phyloP scores from a whole-genome alignment of 1,139 yeast species.

The Meyerozyma carpophila region DNA sequence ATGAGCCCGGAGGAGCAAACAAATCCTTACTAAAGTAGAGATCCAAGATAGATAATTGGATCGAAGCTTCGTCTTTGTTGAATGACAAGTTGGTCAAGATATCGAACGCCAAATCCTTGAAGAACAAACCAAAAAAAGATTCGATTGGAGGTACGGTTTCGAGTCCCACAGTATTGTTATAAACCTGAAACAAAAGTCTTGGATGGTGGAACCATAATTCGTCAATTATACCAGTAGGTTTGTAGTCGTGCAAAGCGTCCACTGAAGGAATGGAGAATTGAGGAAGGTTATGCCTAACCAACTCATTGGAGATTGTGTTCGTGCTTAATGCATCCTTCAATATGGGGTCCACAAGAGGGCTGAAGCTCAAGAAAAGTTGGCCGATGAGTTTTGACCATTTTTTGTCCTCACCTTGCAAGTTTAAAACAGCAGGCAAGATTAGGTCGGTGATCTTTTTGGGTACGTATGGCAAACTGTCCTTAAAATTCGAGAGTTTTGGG shows the following conservation, averaged over 20 bases:
- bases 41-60: slow-evolving; percentile 74
- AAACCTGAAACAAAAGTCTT: slow-evolving; percentile 61
- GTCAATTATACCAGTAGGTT: slow-evolving; percentile 32
- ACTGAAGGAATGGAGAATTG: slow-evolving; percentile 42
- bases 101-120: slow-evolving; percentile 74
- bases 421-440: slow-evolving; percentile 50
- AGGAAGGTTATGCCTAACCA: slow-evolving; percentile 42
- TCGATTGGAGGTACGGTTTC: slow-evolving; percentile 71
- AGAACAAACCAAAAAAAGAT: slow-evolving; percentile 51
- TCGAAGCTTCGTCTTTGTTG: slow-evolving; percentile 82
- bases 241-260: slow-evolving; percentile 28
- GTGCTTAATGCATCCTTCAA: slow-evolving; percentile 28
- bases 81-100: slow-evolving; percentile 76
- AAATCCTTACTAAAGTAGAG: slow-evolving; percentile 62
- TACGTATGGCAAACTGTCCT: slow-evolving; percentile 43
- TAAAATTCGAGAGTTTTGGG: slow-evolving; percentile 24
- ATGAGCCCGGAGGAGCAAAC: slow-evolving; percentile 80
- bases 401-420: slow-evolving; percentile 23
- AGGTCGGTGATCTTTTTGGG: slow-evolving; percentile 48
- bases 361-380: slow-evolving; percentile 29
- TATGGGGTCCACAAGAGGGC: slow-evolving; percentile 31
- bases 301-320: slow-evolving; percentile 35
- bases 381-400: slow-evolving; percentile 21
- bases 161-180: slow-evolving; percentile 42
- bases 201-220: slow-evolving; percentile 43